Evolutionary conservation across 345 rosid genomes (phyloP).

Genomic region (Nasturtium officinale): DNA sequence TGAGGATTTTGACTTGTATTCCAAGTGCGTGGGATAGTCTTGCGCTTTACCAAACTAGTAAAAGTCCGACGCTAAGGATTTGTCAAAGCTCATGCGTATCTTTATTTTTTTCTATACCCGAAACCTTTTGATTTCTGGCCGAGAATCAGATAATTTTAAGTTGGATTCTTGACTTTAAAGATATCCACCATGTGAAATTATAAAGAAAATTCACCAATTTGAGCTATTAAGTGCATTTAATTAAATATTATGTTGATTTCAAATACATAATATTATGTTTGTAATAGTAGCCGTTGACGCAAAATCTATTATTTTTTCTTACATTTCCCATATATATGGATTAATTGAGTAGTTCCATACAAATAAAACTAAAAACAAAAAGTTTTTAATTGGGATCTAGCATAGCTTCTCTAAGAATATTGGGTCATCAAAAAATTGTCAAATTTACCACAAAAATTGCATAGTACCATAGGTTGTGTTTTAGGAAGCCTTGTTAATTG

Average conservation of each 20-base stretch:
- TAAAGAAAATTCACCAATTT: neutral
- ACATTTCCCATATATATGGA: neutral
- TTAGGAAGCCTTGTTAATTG: neutral
- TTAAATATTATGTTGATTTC: neutral
- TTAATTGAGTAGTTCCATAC: neutral
- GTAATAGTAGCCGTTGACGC: neutral
- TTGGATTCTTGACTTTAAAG: neutral
- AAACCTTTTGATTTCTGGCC: neutral
- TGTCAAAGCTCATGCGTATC: constrained; percentile 18
- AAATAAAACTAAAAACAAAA: too few species aligned
- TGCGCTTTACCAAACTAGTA: constrained; percentile 19
- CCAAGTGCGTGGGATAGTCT: constrained; percentile 5
- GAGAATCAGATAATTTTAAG: neutral
- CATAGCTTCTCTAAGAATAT: neutral
- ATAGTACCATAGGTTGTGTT: neutral
- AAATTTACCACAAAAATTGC: neutral
- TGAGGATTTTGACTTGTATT: constrained; percentile 27
- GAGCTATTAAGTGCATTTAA: neutral
- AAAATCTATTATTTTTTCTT: neutral
- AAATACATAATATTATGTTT: neutral
- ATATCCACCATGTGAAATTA: neutral
- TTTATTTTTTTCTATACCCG: neutral
- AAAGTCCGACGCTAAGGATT: constrained; percentile 3
- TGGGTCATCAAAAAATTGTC: too few species aligned
- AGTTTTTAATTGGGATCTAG: too few species aligned